A percentile compares a stretch with the other conserved stretches of the same genome.
phyloP scores from a whole-genome alignment of 2,329 filamentous ascomycete species.

The Aspergillus sp. region DNA sequence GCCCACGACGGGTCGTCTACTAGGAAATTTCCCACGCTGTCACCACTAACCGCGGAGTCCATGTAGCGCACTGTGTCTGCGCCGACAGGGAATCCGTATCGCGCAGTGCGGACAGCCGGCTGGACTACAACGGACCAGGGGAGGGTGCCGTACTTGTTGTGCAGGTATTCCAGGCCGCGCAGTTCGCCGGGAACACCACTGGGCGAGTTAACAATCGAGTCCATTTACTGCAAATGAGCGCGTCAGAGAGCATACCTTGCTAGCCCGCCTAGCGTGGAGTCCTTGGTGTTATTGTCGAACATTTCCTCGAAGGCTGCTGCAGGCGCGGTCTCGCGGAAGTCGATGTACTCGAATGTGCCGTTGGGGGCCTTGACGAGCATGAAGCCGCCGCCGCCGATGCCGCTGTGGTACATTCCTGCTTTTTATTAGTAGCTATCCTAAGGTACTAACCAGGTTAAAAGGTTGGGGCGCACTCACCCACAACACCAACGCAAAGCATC shows the following conservation, averaged over 20 bases:
- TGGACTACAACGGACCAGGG: constrained; percentile 71
- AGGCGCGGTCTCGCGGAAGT: constrained; percentile 87
- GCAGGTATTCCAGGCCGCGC: constrained; percentile 75
- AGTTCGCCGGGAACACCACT: constrained; percentile 62
- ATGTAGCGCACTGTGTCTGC: constrained; percentile 76
- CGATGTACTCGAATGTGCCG: constrained; percentile 80
- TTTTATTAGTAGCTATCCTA: neutral
- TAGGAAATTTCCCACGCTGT: constrained; percentile 62
- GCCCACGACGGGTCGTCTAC: constrained; percentile 76
- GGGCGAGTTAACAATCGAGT: neutral
- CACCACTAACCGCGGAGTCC: constrained; percentile 48
- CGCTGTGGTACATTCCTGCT: constrained; percentile 70
- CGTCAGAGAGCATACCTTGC: constrained; percentile 48
- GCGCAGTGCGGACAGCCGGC: constrained; percentile 72
- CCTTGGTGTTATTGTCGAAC: constrained; percentile 69
- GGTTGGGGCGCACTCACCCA: constrained; percentile 46
- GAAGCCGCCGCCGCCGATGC: constrained; percentile 89
- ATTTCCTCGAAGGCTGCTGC: constrained; percentile 79
- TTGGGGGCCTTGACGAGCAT: constrained; percentile 72
- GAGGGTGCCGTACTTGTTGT: constrained; percentile 59
- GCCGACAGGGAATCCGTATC: constrained; percentile 71
- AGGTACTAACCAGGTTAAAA: neutral
- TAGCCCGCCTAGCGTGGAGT: constrained; percentile 70
- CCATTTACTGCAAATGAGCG: no score
- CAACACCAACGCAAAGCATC: constrained; percentile 71